Evolutionary conservation across 192 early-diverging fungal species (phyloP).

Genomic region (Helicostylum pulchrum): DNA sequence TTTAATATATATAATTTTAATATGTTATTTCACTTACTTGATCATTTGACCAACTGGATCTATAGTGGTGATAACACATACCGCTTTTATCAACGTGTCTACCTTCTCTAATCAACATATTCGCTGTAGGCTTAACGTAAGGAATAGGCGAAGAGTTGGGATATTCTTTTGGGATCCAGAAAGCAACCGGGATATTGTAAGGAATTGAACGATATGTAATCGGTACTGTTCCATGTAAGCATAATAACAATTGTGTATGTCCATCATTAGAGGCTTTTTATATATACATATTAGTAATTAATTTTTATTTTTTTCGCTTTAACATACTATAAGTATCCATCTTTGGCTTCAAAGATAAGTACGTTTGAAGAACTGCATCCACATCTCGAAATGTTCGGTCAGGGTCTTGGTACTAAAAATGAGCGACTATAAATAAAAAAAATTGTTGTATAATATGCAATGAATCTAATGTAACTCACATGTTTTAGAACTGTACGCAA

Average conservation of each 20-base stretch:
- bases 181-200: constrained; percentile 91
- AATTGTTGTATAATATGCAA: not conserved
- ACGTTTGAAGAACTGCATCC: constrained; percentile 56
- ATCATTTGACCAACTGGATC: constrained; percentile 68
- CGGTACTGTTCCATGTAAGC: constrained; percentile 84
- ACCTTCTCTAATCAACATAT: constrained; percentile 80
- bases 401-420: constrained; percentile 54
- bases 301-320: not conserved
- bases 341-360: constrained; percentile 59
- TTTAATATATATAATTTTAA: not conserved
- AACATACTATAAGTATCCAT: constrained; percentile 67
- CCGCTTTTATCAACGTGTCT: constrained; percentile 85
- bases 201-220: constrained; percentile 74
- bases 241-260: constrained; percentile 65
- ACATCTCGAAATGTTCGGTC: constrained; percentile 65
- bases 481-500: constrained; percentile 21
- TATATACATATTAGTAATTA: not conserved
- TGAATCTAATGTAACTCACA: constrained; percentile 6
- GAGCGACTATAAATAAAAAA: not conserved
- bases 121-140: constrained; percentile 84
- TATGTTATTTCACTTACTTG: constrained; percentile 18
- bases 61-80: constrained; percentile 78
- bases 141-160: constrained; percentile 76
- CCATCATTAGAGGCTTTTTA: constrained; percentile 54
- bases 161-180: constrained; percentile 85